These are phyloP conservation scores for Blastocystis sp. DNA, from an alignment of 352 stramenopile genomes.

Conservation along the genomic window DNA sequence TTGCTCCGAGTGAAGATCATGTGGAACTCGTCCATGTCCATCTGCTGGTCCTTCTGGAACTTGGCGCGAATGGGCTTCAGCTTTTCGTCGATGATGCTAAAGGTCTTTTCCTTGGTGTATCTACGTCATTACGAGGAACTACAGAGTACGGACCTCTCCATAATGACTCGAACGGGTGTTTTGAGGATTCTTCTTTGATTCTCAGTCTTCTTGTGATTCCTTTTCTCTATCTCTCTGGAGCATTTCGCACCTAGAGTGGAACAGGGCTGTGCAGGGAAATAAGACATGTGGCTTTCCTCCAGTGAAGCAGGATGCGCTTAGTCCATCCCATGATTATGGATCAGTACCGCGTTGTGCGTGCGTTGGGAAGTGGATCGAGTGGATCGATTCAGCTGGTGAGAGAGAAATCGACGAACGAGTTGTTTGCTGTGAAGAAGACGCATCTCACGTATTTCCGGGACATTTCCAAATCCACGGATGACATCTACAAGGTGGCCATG, in stretches of 20 bases:
- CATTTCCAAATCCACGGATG: not conserved
- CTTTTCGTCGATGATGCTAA: constrained; percentile 55
- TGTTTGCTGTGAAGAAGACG: constrained; percentile 48
- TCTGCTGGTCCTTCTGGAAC: constrained; percentile 47
- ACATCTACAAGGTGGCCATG: constrained; percentile 19
- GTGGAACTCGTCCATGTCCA: constrained; percentile 61
- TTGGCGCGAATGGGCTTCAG: not conserved
- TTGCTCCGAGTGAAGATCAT: constrained; percentile 33
- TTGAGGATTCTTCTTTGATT: constrained; percentile 12
- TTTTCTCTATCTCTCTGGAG: not conserved
- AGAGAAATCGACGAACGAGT: constrained; percentile 1
- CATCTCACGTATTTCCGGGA: constrained; percentile 9
- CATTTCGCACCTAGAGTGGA: not conserved
- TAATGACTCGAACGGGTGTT: not conserved
- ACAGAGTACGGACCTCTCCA: constrained; percentile 15
- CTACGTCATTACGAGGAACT: constrained; percentile 2
- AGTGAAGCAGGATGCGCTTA: not conserved
- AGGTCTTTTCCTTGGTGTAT: constrained; percentile 39
- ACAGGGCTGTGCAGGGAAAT: not conserved
- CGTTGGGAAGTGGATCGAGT: not conserved
- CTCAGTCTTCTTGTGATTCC: not conserved
- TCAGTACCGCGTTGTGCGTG: not conserved
- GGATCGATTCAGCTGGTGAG: not conserved
- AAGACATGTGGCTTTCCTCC: not conserved
- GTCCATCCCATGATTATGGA: not conserved